These are phyloP conservation scores for Arabidopsis arenosa DNA, from an alignment of 345 rosid genomes.

Conservation along the genomic window DNA sequence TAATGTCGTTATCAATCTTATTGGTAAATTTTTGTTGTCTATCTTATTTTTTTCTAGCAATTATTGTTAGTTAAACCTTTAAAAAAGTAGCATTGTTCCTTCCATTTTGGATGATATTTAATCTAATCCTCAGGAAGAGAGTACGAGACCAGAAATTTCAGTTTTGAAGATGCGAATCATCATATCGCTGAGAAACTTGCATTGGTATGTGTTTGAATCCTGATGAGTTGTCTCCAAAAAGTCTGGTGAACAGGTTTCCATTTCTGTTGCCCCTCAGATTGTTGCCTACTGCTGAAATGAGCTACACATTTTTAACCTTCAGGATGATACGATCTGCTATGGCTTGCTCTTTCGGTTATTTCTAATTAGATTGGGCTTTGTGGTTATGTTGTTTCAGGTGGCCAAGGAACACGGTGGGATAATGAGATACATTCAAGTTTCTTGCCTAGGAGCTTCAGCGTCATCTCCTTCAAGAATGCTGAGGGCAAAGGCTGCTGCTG, in stretches of 20 bases:
- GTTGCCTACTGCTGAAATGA: conserved; percentile 16
- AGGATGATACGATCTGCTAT: conserved; percentile 7
- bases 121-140: conserved; percentile 72
- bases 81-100: background rate
- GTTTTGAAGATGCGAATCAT: conserved; percentile 95
- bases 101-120: conserved; percentile 17
- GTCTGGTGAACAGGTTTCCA: conserved; percentile 22
- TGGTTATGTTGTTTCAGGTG: conserved; percentile 57
- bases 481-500: conserved; percentile 92
- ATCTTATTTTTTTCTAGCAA: background rate
- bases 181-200: conserved; percentile 86
- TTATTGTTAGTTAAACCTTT: background rate
- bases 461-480: conserved; percentile 83
- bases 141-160: conserved; percentile 89
- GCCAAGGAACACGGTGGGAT: conserved; percentile 99
- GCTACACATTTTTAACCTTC: background rate
- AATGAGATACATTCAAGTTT: conserved; percentile 93
- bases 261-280: conserved; percentile 12
- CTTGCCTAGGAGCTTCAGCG: conserved; percentile 86
- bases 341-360: conserved; percentile 28
- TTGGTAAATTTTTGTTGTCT: conserved; percentile 57
- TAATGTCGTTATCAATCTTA: conserved; percentile 93
- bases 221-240: background rate
- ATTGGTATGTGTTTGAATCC: conserved; percentile 53
- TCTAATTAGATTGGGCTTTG: conserved; percentile 21